A percentile compares a stretch with the other conserved stretches of the same genome.
phyloP scores from a whole-genome alignment of 1,139 yeast genomes.

The Sugiyamaella neomexicana region DNA sequence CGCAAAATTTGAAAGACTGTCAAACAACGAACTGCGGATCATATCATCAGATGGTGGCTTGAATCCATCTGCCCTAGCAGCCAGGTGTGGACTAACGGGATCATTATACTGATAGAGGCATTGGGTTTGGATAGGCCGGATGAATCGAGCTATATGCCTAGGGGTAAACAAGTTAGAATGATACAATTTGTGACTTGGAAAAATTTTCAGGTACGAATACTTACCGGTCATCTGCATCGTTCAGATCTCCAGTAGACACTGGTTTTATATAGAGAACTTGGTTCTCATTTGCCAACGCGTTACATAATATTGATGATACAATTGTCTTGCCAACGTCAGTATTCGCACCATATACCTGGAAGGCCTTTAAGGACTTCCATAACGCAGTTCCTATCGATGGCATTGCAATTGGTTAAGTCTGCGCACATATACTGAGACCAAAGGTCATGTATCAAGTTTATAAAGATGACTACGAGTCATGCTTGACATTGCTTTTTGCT shows the following conservation, averaged over 20 bases:
- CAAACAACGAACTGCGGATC: conserved; percentile 14
- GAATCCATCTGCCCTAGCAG: conserved; percentile 23
- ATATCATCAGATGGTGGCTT: conserved; percentile 17
- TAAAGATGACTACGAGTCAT: conserved; percentile 15
- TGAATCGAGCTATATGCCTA: conserved; percentile 21
- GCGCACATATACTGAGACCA: no score
- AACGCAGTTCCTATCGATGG: conserved; percentile 19
- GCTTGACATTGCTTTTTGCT: not conserved
- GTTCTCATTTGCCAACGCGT: conserved; percentile 19
- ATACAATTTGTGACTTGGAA: not conserved
- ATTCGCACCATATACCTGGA: conserved; percentile 47
- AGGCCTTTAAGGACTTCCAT: conserved; percentile 21
- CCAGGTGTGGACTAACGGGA: conserved; percentile 36
- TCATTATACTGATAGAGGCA: conserved; percentile 29
- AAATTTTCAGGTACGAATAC: not conserved
- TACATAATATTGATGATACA: conserved; percentile 29
- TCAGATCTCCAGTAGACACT: conserved; percentile 33
- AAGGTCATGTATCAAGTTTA: not conserved
- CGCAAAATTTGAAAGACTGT: conserved; percentile 12
- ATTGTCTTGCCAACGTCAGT: conserved; percentile 38
- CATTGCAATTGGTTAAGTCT: conserved; percentile 8
- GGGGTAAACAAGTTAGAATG: not conserved
- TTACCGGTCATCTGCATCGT: conserved; percentile 29
- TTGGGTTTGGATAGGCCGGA: conserved; percentile 15
- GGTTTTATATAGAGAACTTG: conserved; percentile 32